These are phyloP conservation scores for Strigomonas culicis DNA, from an alignment of 208 protist genomes.

Conservation along the genomic window DNA sequence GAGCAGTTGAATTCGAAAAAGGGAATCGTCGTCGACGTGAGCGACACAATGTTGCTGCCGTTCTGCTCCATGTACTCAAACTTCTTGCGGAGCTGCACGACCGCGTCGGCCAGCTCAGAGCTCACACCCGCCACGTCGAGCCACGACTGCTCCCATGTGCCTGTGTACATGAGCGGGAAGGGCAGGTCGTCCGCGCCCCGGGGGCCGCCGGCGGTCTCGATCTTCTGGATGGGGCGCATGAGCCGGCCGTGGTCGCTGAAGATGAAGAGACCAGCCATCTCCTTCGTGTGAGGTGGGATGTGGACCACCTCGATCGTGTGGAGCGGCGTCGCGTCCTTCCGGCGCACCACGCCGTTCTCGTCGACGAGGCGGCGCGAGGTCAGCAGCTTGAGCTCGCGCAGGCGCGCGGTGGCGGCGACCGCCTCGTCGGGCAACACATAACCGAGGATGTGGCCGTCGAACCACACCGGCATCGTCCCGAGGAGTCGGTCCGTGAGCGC, in stretches of 20 bases:
- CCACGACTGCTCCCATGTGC: conserved; percentile 98
- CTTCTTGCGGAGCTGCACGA: conserved; percentile 61
- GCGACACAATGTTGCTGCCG: conserved; percentile 94
- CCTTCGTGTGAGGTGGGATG: conserved; percentile 59
- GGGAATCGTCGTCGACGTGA: conserved; percentile 98
- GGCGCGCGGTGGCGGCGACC: conserved; percentile 21
- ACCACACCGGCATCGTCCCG: conserved; percentile 82
- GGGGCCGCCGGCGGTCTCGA: conserved; percentile 69
- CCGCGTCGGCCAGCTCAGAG: conserved; percentile 83
- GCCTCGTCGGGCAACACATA: conserved; percentile 67
- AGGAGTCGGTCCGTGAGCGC: conserved; percentile 44
- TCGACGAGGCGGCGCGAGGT: conserved; percentile 42
- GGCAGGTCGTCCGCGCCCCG: conserved; percentile 57
- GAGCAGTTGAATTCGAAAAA: conserved; percentile 99
- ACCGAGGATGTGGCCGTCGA: conserved; percentile 91
- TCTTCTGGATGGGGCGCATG: conserved; percentile 94
- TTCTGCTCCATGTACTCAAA: conserved; percentile 96
- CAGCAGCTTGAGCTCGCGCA: conserved; percentile 56
- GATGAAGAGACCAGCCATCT: conserved; percentile 82
- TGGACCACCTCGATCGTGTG: conserved; percentile 81
- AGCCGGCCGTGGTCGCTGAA: conserved; percentile 93
- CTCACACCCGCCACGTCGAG: conserved; percentile 95
- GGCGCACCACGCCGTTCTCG: conserved; percentile 55
- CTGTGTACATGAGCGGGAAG: conserved; percentile 90
- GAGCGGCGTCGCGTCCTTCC: conserved; percentile 38